These are phyloP conservation scores for Didymella sp. DNA, from an alignment of 2,329 filamentous ascomycete genomes.

Conservation along the genomic window DNA sequence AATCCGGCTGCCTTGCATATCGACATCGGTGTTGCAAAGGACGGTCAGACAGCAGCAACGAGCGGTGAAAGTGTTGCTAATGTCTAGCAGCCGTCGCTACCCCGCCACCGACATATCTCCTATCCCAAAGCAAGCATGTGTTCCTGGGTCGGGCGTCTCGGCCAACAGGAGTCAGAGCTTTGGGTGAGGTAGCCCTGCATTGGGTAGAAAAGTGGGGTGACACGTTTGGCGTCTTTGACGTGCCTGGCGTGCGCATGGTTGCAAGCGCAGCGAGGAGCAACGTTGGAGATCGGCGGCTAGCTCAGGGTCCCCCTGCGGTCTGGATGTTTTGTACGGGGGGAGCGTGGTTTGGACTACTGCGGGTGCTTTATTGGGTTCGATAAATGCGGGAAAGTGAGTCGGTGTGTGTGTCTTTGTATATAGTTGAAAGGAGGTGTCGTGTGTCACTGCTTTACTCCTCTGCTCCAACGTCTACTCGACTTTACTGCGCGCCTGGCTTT, in stretches of 20 bases:
- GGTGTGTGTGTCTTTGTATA: slow-evolving; percentile 17
- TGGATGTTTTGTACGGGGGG: slow-evolving; percentile 18
- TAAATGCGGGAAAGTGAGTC: slow-evolving; percentile 18
- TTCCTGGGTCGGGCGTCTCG: slow-evolving; percentile 13
- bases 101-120: slow-evolving; percentile 9
- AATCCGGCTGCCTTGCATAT: slow-evolving; percentile 7
- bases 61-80: slow-evolving; percentile 16
- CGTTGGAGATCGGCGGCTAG: slow-evolving; percentile 21
- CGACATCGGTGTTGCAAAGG: slow-evolving; percentile 2
- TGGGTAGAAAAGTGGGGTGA: slow-evolving; percentile 13
- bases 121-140: slow-evolving; percentile 16
- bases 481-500: background rate
- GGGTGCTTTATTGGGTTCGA: slow-evolving; percentile 21
- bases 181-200: slow-evolving; percentile 4
- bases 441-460: slow-evolving; percentile 6
- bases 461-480: slow-evolving; percentile 3
- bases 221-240: slow-evolving; percentile 16
- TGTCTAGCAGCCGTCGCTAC: slow-evolving; percentile 15
- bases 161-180: slow-evolving; percentile 16
- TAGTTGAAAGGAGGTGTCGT: slow-evolving; percentile 16
- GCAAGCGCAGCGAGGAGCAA: slow-evolving; percentile 8
- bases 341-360: slow-evolving; percentile 24
- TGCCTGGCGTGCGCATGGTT: slow-evolving; percentile 13
- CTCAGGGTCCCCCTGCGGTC: slow-evolving; percentile 21
- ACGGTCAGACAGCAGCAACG: slow-evolving; percentile 8